phyloP scores from a whole-genome alignment of 768 basidiomycete species.

The Suillus fuscotomentosus region DNA sequence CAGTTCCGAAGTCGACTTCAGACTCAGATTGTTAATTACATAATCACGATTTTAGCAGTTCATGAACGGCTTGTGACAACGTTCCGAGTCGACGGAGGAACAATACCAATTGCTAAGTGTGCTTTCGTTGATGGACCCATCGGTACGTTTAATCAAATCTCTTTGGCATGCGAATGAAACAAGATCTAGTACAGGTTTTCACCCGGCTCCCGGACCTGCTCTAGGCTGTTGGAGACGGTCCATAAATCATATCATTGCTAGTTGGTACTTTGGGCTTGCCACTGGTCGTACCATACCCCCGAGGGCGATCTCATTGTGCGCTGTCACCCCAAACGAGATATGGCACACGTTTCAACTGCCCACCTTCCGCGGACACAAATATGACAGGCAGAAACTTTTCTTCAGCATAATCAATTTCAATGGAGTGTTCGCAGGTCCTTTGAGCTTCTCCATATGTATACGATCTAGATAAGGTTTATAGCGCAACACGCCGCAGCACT shows the following conservation, averaged over 20 bases:
- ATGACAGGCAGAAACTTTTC: not conserved
- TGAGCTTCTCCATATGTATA: not conserved
- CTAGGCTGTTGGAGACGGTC: not conserved
- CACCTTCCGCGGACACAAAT: not conserved
- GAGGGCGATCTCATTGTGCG: not conserved
- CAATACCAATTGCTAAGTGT: too few species aligned
- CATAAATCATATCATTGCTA: not conserved
- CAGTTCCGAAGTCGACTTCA: not conserved
- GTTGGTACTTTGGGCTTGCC: not conserved
- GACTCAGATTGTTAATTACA: not conserved
- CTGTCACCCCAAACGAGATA: not conserved
- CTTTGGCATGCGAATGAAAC: too few species aligned
- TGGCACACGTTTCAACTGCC: not conserved
- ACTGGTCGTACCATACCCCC: not conserved
- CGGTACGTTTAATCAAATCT: too few species aligned
- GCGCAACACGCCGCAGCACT: not conserved
- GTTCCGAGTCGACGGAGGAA: too few species aligned
- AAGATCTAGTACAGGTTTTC: too few species aligned
- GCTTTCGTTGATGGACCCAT: too few species aligned
- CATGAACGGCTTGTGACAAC: not conserved
- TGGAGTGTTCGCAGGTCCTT: not conserved
- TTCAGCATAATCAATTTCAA: not conserved
- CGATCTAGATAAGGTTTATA: not conserved
- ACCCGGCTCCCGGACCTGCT: not conserved
- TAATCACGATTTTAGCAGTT: not conserved